Percentiles rank a stretch among this genome's conserved stretches.
These are phyloP conservation scores for Pestalotiopsis sp. DNA, from an alignment of 2,329 filamentous ascomycete genomes.

Conservation along the genomic window DNA sequence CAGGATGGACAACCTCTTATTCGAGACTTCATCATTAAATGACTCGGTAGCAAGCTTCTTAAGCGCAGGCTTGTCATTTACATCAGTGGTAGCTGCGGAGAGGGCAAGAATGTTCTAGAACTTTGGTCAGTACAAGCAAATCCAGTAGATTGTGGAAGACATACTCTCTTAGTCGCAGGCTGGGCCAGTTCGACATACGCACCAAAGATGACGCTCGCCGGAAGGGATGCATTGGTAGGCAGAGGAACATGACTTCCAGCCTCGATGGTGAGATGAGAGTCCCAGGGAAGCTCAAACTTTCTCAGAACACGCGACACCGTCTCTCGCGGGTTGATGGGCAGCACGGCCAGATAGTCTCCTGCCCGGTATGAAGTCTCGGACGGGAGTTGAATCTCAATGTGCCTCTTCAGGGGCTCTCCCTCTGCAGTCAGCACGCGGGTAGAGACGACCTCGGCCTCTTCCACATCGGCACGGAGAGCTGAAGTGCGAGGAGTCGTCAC, in stretches of 20 bases:
- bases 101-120: slow-evolving; percentile 44
- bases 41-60: slow-evolving; percentile 33
- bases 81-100: slow-evolving; percentile 45
- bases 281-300: slow-evolving; percentile 58
- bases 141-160: neutral
- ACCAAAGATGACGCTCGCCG: slow-evolving; percentile 52
- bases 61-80: slow-evolving; percentile 41
- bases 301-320: slow-evolving; percentile 55
- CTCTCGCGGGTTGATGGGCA: slow-evolving; percentile 57
- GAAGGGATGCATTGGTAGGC: slow-evolving; percentile 46
- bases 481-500: slow-evolving; percentile 35
- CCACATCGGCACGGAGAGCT: slow-evolving; percentile 44
- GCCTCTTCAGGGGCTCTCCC: slow-evolving; percentile 44
- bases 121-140: neutral
- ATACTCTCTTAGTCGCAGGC: slow-evolving; percentile 53
- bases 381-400: slow-evolving; percentile 53
- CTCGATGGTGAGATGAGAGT: slow-evolving; percentile 52
- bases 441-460: slow-evolving; percentile 45
- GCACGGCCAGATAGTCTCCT: slow-evolving; percentile 62
- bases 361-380: slow-evolving; percentile 53
- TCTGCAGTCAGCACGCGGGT: slow-evolving; percentile 43
- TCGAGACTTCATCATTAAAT: slow-evolving; percentile 25
- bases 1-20: slow-evolving; percentile 18
- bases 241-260: slow-evolving; percentile 38
- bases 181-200: slow-evolving; percentile 61